These are phyloP conservation scores for Chytridiales sp. DNA, from an alignment of 371 early-diverging fungal species.

Conservation along the genomic window DNA sequence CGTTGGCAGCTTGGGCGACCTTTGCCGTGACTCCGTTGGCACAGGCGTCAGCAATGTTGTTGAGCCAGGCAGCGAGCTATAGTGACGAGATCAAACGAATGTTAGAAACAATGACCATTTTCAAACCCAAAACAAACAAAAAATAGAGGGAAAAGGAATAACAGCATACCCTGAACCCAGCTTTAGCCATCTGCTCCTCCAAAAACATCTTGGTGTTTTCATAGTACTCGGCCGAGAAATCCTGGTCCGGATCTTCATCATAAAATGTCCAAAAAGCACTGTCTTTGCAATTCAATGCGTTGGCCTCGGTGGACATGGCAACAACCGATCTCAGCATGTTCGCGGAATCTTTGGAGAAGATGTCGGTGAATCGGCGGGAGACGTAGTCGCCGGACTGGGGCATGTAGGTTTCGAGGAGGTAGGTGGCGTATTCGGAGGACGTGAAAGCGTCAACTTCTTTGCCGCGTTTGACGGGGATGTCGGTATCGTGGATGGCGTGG, in stretches of 20 bases:
- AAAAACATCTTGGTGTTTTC: conserved; percentile 11
- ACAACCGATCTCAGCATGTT: conserved; percentile 2
- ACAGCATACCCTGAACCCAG: conserved; percentile 15
- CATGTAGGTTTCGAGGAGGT: conserved; percentile 14
- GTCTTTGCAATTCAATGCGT: conserved; percentile 15
- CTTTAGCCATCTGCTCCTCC: conserved; percentile 26
- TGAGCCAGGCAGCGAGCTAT: conserved; percentile 30
- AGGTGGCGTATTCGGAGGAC: conserved; percentile 4
- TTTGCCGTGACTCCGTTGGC: too few relatives aligned
- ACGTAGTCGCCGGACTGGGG: conserved; percentile 5
- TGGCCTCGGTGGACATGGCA: conserved; percentile 14
- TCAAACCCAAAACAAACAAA: not conserved
- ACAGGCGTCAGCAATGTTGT: conserved; percentile 26
- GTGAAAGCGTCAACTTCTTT: conserved; percentile 3
- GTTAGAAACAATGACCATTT: too few relatives aligned
- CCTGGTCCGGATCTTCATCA: conserved; percentile 22
- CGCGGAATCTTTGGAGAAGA: conserved; percentile 4
- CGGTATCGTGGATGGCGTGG: conserved; percentile 29
- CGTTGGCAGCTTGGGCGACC: too few relatives aligned
- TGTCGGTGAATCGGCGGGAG: conserved; percentile 10
- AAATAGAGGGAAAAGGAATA: not conserved
- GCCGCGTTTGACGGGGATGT: conserved; percentile 15
- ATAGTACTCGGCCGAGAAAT: conserved; percentile 25
- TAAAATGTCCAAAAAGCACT: conserved; percentile 28
- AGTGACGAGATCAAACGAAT: too few relatives aligned